These are phyloP conservation scores for Barnettozyma sucrosica DNA, from an alignment of 805 yeast species.

Conservation along the genomic window DNA sequence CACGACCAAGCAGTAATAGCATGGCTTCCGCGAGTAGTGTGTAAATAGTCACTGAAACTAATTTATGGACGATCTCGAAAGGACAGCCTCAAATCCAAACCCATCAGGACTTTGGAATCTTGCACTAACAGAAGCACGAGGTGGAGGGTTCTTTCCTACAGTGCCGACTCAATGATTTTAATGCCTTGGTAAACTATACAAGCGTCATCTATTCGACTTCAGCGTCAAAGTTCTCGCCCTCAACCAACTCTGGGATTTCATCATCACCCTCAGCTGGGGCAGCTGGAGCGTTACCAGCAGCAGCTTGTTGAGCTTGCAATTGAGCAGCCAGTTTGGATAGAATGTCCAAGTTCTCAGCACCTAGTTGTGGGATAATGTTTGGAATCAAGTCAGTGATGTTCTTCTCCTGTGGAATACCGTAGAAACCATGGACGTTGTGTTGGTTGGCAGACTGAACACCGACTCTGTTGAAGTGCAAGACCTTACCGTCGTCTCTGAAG, in stretches of 20 bases:
- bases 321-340: conserved; percentile 87
- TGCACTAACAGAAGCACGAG: too few relatives aligned
- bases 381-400: conserved; percentile 88
- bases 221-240: conserved; percentile 60
- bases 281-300: conserved; percentile 42
- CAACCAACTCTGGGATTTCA: conserved; percentile 67
- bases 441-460: conserved; percentile 92
- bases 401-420: conserved; percentile 94
- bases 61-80: too few relatives aligned
- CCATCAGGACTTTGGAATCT: too few relatives aligned
- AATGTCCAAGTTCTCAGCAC: conserved; percentile 89
- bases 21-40: too few relatives aligned
- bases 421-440: conserved; percentile 88
- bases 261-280: conserved; percentile 45
- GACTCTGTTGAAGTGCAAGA: conserved; percentile 92
- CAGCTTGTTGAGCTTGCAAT: conserved; percentile 54
- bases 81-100: too few relatives aligned
- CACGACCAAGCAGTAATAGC: too few relatives aligned
- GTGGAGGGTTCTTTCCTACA: too few relatives aligned
- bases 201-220: conserved; percentile 37
- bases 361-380: conserved; percentile 90
- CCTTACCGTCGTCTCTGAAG: conserved; percentile 95
- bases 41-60: too few relatives aligned
- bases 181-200: not conserved
- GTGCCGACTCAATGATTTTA: not conserved